These are phyloP conservation scores for Serendipita sp. DNA, from an alignment of 768 basidiomycete species.

Conservation along the genomic window DNA sequence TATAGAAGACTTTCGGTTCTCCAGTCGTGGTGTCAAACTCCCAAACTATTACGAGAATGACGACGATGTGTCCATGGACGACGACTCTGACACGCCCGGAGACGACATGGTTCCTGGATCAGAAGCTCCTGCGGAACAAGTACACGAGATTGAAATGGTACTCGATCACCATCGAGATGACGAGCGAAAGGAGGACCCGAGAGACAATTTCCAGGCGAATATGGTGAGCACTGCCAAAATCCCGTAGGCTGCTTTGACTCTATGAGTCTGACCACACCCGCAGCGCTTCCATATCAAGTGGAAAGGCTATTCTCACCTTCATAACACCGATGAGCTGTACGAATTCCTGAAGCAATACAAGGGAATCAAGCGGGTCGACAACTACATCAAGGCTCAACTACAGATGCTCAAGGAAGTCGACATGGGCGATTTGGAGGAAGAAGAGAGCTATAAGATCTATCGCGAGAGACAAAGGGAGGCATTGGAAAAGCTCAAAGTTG, in stretches of 20 bases:
- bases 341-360: slow-evolving; percentile 89
- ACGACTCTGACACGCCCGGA: slow-evolving; percentile 34
- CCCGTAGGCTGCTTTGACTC: slow-evolving; percentile 9
- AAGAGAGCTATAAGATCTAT: slow-evolving; percentile 43
- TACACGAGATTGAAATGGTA: slow-evolving; percentile 85
- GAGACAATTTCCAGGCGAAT: slow-evolving; percentile 78
- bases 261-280: slow-evolving; percentile 11
- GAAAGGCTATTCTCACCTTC: slow-evolving; percentile 95
- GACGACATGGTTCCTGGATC: slow-evolving; percentile 34
- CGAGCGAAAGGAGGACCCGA: slow-evolving; percentile 52
- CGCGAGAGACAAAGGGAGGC: slow-evolving; percentile 85
- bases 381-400: slow-evolving; percentile 74
- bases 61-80: slow-evolving; percentile 66
- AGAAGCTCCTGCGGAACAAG: slow-evolving; percentile 33
- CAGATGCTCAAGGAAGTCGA: not conserved
- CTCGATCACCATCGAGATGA: slow-evolving; percentile 78
- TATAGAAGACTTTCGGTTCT: slow-evolving; percentile 62
- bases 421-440: not conserved
- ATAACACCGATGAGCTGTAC: slow-evolving; percentile 98
- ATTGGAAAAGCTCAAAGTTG: slow-evolving; percentile 74
- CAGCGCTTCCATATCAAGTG: slow-evolving; percentile 99
- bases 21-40: slow-evolving; percentile 55
- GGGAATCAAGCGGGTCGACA: slow-evolving; percentile 94
- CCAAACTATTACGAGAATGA: slow-evolving; percentile 68
- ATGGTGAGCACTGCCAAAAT: slow-evolving; percentile 35